These are phyloP conservation scores for Phascolomyces articulosus DNA, from an alignment of 371 early-diverging fungal species.

Conservation along the genomic window DNA sequence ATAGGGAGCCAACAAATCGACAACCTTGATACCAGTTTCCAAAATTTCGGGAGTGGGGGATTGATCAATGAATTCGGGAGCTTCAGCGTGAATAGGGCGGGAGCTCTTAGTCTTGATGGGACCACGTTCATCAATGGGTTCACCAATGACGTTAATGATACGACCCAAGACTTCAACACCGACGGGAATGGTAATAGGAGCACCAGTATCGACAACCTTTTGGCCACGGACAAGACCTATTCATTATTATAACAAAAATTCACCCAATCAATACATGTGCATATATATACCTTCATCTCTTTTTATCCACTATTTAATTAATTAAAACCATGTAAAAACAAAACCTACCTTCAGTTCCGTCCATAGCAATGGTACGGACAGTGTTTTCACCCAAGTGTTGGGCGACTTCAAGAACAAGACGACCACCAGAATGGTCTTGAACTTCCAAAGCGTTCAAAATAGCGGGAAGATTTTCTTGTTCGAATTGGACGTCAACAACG, in stretches of 20 bases:
- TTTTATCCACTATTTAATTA: neutral
- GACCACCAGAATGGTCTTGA: constrained; percentile 68
- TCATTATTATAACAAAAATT: too few relatives aligned
- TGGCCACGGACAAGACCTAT: constrained; percentile 98
- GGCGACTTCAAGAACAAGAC: constrained; percentile 92
- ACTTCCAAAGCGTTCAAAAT: constrained; percentile 96
- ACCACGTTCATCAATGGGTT: constrained; percentile 98
- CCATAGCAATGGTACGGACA: constrained; percentile 98
- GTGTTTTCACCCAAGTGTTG: constrained; percentile 97
- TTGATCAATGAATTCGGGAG: constrained; percentile 94
- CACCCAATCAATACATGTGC: too few relatives aligned
- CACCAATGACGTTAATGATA: constrained; percentile 99
- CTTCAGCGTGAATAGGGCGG: constrained; percentile 87
- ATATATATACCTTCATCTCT: too few relatives aligned
- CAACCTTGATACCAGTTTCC: constrained; percentile 97
- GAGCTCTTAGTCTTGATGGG: constrained; percentile 88
- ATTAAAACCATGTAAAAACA: neutral
- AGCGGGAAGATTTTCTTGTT: constrained; percentile 84
- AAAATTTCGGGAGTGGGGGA: constrained; percentile 93
- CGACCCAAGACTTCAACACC: constrained; percentile 96
- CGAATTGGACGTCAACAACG: constrained; percentile 97
- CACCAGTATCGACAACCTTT: constrained; percentile 92
- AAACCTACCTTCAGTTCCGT: constrained; percentile 69
- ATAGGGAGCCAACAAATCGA: constrained; percentile 95
- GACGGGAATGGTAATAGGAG: constrained; percentile 94